These are phyloP conservation scores for Coccomyxa sp. DNA, from an alignment of 139 green algal genomes.

Conservation along the genomic window DNA sequence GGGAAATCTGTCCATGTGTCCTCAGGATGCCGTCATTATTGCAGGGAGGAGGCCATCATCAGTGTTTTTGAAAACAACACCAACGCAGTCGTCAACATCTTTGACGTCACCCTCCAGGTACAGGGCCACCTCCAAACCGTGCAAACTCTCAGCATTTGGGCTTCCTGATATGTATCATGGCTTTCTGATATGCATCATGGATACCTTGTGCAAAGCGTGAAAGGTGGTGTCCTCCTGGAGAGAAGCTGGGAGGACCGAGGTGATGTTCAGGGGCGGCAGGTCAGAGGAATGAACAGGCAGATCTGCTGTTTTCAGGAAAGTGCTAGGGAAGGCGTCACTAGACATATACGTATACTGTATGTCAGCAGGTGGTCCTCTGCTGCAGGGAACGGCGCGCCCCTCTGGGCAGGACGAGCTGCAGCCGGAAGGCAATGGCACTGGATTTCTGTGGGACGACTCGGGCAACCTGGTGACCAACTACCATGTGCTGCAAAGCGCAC, in stretches of 20 bases:
- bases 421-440: constrained; percentile 75
- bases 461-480: constrained; percentile 77
- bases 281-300: too few relatives aligned
- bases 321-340: too few relatives aligned
- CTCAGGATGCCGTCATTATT: background rate
- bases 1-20: background rate
- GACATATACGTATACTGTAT: too few relatives aligned
- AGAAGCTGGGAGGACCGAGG: background rate
- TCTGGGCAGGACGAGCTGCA: constrained; percentile 33
- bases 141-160: background rate
- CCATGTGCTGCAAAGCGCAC: constrained; percentile 45
- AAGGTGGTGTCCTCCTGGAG: too few relatives aligned
- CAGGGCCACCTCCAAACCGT: background rate
- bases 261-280: background rate
- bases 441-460: constrained; percentile 70
- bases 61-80: constrained; percentile 52
- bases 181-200: too few relatives aligned
- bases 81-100: constrained; percentile 60
- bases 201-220: too few relatives aligned
- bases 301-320: background rate
- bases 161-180: too few relatives aligned
- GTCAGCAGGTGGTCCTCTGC: background rate
- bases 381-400: background rate
- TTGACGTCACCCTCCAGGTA: constrained; percentile 61
- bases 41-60: constrained; percentile 55